phyloP scores from a whole-genome alignment of 768 basidiomycete species.

The Neoboletus subvelutipes region DNA sequence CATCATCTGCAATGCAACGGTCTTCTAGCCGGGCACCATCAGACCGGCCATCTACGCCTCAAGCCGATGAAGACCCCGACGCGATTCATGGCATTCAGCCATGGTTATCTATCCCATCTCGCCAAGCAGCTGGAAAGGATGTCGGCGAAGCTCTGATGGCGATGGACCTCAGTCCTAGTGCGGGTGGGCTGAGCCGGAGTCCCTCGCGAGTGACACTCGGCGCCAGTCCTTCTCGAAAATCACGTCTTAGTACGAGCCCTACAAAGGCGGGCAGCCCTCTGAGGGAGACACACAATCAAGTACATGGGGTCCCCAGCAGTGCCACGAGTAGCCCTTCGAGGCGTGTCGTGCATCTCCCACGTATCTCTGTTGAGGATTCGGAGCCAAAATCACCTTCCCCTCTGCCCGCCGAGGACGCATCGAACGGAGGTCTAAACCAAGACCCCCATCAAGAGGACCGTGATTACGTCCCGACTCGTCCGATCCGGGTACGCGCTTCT shows the following conservation, averaged over 20 bases:
- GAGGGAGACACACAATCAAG: slow-evolving; percentile 12
- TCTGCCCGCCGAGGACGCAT: neutral
- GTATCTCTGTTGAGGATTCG: slow-evolving; percentile 17
- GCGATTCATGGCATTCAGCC: slow-evolving; percentile 23
- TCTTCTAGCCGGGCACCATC: slow-evolving; percentile 10
- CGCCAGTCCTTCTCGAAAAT: slow-evolving; percentile 23
- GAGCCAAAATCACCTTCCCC: slow-evolving; percentile 13
- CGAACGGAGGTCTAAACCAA: neutral
- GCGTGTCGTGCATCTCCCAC: slow-evolving; percentile 22
- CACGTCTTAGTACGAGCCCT: slow-evolving; percentile 25
- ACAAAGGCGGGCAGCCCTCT: slow-evolving; percentile 21
- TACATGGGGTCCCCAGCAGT: slow-evolving; percentile 9
- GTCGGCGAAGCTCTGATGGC: slow-evolving; percentile 39
- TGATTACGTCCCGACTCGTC: slow-evolving; percentile 12
- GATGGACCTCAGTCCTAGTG: slow-evolving; percentile 30
- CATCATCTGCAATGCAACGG: slow-evolving; percentile 7
- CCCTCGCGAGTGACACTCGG: slow-evolving; percentile 21
- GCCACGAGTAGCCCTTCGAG: slow-evolving; percentile 23
- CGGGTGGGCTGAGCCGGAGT: slow-evolving; percentile 22
- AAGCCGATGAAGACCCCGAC: slow-evolving; percentile 9
- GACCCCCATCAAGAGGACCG: slow-evolving; percentile 6
- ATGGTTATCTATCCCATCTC: slow-evolving; percentile 31
- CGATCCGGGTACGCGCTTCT: slow-evolving; percentile 34
- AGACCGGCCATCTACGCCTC: slow-evolving; percentile 23
- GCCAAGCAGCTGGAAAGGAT: slow-evolving; percentile 17